Conservation (phyloP, 257 asterid genomes). For the Lycium barbarum region DNA sequence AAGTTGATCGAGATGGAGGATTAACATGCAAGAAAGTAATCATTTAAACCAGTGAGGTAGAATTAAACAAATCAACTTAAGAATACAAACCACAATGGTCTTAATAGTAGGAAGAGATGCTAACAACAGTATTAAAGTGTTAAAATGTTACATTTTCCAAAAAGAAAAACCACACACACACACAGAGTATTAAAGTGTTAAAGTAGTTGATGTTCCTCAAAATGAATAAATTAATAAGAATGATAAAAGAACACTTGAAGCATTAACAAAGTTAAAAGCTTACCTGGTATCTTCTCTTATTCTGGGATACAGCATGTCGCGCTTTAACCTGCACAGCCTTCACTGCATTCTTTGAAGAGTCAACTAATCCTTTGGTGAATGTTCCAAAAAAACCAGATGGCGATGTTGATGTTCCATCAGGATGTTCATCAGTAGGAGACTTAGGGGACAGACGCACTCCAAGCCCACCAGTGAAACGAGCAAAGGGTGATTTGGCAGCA, state of each 20-base stretch:
- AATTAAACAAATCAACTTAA: constrained; percentile 16
- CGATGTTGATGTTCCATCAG: constrained; percentile 66
- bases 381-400: constrained; percentile 81
- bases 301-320: constrained; percentile 97
- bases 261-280: neutral
- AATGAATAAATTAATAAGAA: neutral
- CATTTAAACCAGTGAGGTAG: neutral
- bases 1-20: neutral
- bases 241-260: constrained; percentile 7
- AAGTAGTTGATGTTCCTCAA: neutral
- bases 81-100: neutral
- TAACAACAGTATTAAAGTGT: neutral
- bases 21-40: neutral
- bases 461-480: constrained; percentile 81
- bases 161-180: too few relatives aligned
- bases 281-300: constrained; percentile 99
- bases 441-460: constrained; percentile 81
- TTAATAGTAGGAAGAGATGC: neutral
- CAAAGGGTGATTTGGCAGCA: constrained; percentile 67
- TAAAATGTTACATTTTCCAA: neutral
- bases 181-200: neutral
- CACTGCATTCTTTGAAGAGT: constrained; percentile 91
- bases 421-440: constrained; percentile 70
- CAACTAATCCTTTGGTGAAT: constrained; percentile 90
- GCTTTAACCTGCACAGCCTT: constrained; percentile 98